Evolutionary conservation across 371 early-diverging fungal genomes (phyloP), one percentile per base, ranked within the genome.

Genomic region (Globomyces sp.): DNA sequence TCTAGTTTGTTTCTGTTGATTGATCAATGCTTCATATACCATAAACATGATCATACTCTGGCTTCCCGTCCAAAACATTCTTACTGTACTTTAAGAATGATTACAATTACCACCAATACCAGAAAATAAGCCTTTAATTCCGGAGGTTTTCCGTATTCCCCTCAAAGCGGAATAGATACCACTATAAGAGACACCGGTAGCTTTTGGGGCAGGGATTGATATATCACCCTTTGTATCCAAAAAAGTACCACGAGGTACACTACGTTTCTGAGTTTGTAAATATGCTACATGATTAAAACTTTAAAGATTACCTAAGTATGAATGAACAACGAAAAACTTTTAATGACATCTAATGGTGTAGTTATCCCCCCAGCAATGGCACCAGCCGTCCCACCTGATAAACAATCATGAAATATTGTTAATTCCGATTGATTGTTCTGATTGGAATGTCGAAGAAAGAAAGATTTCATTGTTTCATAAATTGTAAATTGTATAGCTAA

Each of bases 341-440:
- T 96, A 49, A 87, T 81, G n/a, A 95, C 95, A 75, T 97, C 98
- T 10, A 97, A 77, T 0, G 98, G 98, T 0, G 92, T 95, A 0
- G 97, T 96, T 34, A 91, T 73, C 0, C 89, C 89, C 3, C 58
- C 58, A 0, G 97, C 95, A 3, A 92, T 66, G 0, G 89, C 91
- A 57, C 98, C 98, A 2, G 98, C 94, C 46, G 89, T 57, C n/a
- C 85, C 95, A 47, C 98, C 98, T 9, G 94, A 87, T 3, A 89
- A 69, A 36, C 92, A 81, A 72, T 95, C 83, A 64, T 75, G 68
- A 4, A 42, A 4, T 8, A 67, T 36, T 1, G 63, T 63, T 13
- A 70, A 47, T 5, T 40, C 11, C 3, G 60, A 41, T 36, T 1
- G 63, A 62, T 13, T 68, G 52, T 5, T 40, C 11, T 3, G 60